Conservation (phyloP, 1,284 basidiomycete genomes). For the Tilletia horrida region DNA sequence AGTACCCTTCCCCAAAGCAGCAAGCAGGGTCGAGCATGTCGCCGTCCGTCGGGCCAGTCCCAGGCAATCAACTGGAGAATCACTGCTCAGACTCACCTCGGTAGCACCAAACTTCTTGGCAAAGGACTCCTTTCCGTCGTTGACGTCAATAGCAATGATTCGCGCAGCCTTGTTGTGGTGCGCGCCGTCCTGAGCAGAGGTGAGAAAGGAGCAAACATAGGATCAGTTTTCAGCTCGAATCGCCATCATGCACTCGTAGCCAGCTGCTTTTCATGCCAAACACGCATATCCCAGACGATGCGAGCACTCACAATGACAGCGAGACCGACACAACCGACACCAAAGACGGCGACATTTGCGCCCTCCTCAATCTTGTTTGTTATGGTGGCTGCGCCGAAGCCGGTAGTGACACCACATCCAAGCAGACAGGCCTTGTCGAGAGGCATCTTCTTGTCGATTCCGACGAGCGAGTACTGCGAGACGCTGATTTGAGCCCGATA, state of each 20-base stretch:
- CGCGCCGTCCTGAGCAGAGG: conserved; percentile 61
- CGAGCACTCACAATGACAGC: conserved; percentile 61
- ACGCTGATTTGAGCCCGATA: conserved; percentile 58
- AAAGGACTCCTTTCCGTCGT: conserved; percentile 75
- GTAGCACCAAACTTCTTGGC: conserved; percentile 93
- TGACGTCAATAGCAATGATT: conserved; percentile 90
- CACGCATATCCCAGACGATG: background rate
- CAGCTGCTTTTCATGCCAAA: background rate
- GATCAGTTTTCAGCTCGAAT: too few species aligned
- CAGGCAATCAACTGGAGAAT: too few species aligned
- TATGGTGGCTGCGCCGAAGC: conserved; percentile 77
- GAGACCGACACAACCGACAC: conserved; percentile 91
- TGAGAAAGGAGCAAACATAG: background rate
- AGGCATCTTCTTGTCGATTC: conserved; percentile 77
- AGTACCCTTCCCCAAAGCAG: too few species aligned
- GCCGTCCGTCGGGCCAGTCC: too few species aligned
- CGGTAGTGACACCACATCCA: conserved; percentile 98
- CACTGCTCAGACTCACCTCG: conserved; percentile 57
- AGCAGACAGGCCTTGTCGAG: conserved; percentile 87
- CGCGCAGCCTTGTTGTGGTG: conserved; percentile 73
- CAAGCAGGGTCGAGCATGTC: too few species aligned
- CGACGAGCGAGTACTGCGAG: conserved; percentile 91
- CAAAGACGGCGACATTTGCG: conserved; percentile 88
- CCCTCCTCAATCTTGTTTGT: conserved; percentile 60
- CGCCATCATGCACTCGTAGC: too few species aligned